Percentiles rank a stretch among this genome's conserved stretches.
These are phyloP conservation scores for Ophiostoma piceae DNA, from an alignment of 2,329 filamentous ascomycete genomes.

Conservation along the genomic window DNA sequence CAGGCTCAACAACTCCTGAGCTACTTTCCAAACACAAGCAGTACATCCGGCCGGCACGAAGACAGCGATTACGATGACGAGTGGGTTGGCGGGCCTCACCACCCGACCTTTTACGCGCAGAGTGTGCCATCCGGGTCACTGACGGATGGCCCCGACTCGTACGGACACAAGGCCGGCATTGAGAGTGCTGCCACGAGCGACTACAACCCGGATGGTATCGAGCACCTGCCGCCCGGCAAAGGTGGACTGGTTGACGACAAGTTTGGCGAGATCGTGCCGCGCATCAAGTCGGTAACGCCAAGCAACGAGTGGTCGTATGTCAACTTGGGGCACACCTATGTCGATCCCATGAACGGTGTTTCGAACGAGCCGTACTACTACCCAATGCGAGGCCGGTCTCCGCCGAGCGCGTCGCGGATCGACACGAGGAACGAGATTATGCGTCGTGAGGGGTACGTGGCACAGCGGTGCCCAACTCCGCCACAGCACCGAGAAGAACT, in stretches of 20 bases:
- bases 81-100: conserved; percentile 22
- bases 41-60: conserved; percentile 28
- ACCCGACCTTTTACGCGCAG: conserved; percentile 26
- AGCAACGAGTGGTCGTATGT: conserved; percentile 43
- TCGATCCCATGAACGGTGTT: conserved; percentile 35
- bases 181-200: conserved; percentile 3
- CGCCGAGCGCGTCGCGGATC: conserved; percentile 33
- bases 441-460: not conserved
- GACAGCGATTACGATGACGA: conserved; percentile 33
- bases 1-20: conserved; percentile 67
- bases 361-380: conserved; percentile 43
- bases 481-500: not conserved
- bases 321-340: conserved; percentile 36
- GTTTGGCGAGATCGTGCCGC: conserved; percentile 33
- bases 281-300: conserved; percentile 40
- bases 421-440: not conserved
- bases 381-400: conserved; percentile 49
- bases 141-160: conserved; percentile 37
- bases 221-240: conserved; percentile 30
- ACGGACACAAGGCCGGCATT: conserved; percentile 14
- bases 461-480: not conserved
- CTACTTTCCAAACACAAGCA: conserved; percentile 54
- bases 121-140: conserved; percentile 37
- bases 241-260: conserved; percentile 38
- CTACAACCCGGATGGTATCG: not conserved